Conservation (phyloP, 2,329 filamentous ascomycete species). For the Fusarium coffeatum region DNA sequence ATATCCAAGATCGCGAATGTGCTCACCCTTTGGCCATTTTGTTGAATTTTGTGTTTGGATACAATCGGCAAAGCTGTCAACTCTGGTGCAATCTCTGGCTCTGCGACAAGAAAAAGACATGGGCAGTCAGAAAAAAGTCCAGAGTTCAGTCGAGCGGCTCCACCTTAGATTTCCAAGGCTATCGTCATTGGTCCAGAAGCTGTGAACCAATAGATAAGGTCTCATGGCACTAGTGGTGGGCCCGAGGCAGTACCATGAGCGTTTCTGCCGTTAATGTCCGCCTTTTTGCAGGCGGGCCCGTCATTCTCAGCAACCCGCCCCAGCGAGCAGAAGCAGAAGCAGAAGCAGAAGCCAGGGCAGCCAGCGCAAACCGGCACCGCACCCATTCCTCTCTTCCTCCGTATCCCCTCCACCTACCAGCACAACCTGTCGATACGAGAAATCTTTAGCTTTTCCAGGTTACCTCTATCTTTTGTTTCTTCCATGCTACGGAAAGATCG, state of each 20-base stretch:
- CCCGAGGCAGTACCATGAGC: conserved; percentile 33
- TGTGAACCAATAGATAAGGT: conserved; percentile 26
- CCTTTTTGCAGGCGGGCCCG: conserved; percentile 39
- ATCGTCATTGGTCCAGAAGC: conserved; percentile 12
- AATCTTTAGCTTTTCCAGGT: conserved; percentile 5
- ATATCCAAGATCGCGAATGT: not conserved
- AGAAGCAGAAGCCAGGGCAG: conserved; percentile 17
- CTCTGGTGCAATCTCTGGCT: conserved; percentile 29
- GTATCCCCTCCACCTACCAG: conserved; percentile 22
- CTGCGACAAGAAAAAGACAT: conserved; percentile 40
- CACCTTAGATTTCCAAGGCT: conserved; percentile 32
- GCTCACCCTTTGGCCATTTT: conserved; percentile 46
- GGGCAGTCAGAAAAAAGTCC: conserved; percentile 43
- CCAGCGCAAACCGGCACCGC: conserved; percentile 45
- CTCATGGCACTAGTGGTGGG: conserved; percentile 1
- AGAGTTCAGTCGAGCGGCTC: conserved; percentile 20
- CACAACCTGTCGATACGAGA: conserved; percentile 15
- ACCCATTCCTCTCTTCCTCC: conserved; percentile 33
- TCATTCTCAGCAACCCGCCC: conserved; percentile 49
- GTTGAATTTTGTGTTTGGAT: not conserved
- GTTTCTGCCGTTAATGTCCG: conserved; percentile 51
- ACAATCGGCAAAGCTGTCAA: conserved; percentile 16
- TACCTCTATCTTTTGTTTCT: conserved; percentile 7
- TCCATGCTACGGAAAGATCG: conserved; percentile 23
- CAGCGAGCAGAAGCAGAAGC: conserved; percentile 4